Evolutionary conservation across 2,329 filamentous ascomycete genomes (phyloP).

Genomic region (Verticillium tricorpus): DNA sequence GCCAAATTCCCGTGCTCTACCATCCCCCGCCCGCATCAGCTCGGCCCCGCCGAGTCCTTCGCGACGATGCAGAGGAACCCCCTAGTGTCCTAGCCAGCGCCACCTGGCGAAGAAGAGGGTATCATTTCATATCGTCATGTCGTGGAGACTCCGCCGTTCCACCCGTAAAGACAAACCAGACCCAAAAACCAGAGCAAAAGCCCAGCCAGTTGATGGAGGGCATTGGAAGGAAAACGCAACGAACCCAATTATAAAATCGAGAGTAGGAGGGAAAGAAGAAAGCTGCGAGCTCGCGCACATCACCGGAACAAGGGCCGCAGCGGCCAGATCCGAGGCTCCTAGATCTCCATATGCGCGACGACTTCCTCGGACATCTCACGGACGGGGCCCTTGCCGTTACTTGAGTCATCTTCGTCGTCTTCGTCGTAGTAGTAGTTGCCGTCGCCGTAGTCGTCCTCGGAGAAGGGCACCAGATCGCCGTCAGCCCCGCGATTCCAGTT

Average conservation of each 20-base stretch:
- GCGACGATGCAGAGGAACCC: not conserved
- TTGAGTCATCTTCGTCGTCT: constrained; percentile 33
- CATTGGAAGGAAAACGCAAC: not conserved
- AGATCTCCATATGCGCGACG: constrained; percentile 59
- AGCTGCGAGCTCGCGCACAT: not conserved
- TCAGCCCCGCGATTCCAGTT: constrained; percentile 56
- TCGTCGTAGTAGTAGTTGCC: constrained; percentile 41
- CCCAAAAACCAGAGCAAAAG: not conserved
- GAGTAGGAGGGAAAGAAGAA: not conserved
- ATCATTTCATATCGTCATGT: constrained; percentile 5
- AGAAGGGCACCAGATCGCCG: constrained; percentile 50
- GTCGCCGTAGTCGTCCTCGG: constrained; percentile 45
- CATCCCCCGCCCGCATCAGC: not conserved
- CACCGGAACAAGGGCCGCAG: not conserved
- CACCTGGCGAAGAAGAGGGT: constrained; percentile 12
- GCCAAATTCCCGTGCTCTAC: constrained; percentile 1
- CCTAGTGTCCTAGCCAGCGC: constrained; percentile 9
- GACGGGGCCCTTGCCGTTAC: constrained; percentile 37
- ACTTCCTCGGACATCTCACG: constrained; percentile 60
- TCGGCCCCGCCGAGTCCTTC: not conserved
- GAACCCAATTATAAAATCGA: not conserved
- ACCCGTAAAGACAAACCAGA: not conserved
- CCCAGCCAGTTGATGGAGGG: constrained; percentile 5
- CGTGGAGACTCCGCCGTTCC: not conserved
- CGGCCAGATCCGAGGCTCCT: constrained; percentile 16